phyloP scores from a whole-genome alignment of 805 yeast genomes.

The Ogataea philodendri region DNA sequence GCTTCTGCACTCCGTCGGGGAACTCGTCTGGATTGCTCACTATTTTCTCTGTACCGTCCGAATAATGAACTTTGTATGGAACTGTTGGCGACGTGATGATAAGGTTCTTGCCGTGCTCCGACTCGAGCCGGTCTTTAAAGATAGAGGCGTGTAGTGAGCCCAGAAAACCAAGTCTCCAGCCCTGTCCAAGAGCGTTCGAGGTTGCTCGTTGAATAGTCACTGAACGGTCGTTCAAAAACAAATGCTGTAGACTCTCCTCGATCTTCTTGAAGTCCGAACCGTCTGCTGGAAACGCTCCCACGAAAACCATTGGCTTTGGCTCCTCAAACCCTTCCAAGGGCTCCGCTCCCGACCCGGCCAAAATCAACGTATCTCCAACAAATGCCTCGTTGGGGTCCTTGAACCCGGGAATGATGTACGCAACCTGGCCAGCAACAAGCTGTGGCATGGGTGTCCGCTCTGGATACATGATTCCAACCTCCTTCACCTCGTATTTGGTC shows the following conservation, averaged over 20 bases:
- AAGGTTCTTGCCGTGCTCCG: constrained; percentile 89
- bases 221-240: constrained; percentile 88
- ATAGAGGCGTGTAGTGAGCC: constrained; percentile 96
- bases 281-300: constrained; percentile 97
- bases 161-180: constrained; percentile 94
- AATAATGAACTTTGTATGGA: constrained; percentile 75
- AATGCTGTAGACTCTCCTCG: constrained; percentile 85
- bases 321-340: constrained; percentile 95
- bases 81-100: constrained; percentile 96
- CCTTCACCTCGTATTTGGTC: constrained; percentile 80
- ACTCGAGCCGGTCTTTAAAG: constrained; percentile 85
- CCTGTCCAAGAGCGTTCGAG: constrained; percentile 92
- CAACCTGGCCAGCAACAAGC: constrained; percentile 89
- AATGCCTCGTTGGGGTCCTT: constrained; percentile 80
- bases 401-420: constrained; percentile 93
- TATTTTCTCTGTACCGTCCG: constrained; percentile 60
- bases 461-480: constrained; percentile 95
- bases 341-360: constrained; percentile 55
- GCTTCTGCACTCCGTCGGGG: constrained; percentile 56
- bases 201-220: constrained; percentile 88
- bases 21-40: constrained; percentile 92
- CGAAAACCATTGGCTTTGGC: constrained; percentile 97
- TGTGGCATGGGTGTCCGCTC: constrained; percentile 65
- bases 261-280: constrained; percentile 84
- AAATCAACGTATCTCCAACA: constrained; percentile 87